These are phyloP conservation scores for Helotiales sp. DNA, from an alignment of 2,329 filamentous ascomycete species.

Conservation along the genomic window DNA sequence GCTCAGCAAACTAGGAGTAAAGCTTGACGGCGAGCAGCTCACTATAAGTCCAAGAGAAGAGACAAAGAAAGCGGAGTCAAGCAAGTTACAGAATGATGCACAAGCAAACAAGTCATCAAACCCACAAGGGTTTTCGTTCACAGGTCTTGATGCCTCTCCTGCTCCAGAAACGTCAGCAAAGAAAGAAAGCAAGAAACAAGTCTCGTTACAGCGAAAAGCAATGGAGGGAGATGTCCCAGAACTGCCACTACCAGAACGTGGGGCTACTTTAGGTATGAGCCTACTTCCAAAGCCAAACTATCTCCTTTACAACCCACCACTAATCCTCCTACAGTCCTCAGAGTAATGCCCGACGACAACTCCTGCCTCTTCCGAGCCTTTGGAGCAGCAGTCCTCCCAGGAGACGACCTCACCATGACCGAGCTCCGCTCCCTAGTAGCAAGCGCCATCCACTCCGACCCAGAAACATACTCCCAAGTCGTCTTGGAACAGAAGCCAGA, in stretches of 20 bases:
- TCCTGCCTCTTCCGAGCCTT: constrained; percentile 92
- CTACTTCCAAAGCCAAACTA: too few relatives aligned
- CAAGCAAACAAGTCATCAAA: constrained; percentile 5
- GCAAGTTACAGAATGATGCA: not conserved
- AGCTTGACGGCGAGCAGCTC: constrained; percentile 67
- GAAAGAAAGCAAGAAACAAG: constrained; percentile 14
- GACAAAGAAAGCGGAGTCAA: not conserved
- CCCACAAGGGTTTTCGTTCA: constrained; percentile 1
- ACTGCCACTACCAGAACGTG: constrained; percentile 46
- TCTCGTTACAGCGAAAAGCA: constrained; percentile 30
- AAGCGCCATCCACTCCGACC: constrained; percentile 72
- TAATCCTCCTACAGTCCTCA: constrained; percentile 56
- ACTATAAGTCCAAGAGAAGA: constrained; percentile 46
- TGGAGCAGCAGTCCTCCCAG: constrained; percentile 69
- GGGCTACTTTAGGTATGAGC: constrained; percentile 51
- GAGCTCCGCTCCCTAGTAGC: constrained; percentile 78
- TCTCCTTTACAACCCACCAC: not conserved
- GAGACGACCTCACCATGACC: constrained; percentile 64
- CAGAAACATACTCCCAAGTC: constrained; percentile 70
- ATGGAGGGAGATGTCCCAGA: constrained; percentile 36
- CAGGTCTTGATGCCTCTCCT: not conserved
- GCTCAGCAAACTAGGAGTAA: constrained; percentile 57
- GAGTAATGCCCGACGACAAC: constrained; percentile 97
- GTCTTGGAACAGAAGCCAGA: constrained; percentile 71
- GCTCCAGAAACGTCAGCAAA: constrained; percentile 1